These are phyloP conservation scores for Geotrichum candidum DNA, from an alignment of 1,139 yeast genomes.

Conservation along the genomic window DNA sequence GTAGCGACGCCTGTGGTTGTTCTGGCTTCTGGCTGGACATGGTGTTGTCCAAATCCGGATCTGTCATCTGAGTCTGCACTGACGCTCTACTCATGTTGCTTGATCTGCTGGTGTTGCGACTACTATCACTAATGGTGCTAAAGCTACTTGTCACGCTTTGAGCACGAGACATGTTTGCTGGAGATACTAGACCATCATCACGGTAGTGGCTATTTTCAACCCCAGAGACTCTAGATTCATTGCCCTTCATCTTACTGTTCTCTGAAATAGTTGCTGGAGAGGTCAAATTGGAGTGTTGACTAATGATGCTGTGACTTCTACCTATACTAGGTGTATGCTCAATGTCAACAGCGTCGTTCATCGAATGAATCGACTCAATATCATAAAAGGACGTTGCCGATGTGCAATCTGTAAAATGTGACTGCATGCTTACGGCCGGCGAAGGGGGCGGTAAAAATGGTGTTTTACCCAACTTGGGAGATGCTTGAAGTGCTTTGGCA, in stretches of 20 bases:
- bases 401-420: neutral
- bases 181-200: neutral
- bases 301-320: neutral
- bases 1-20: neutral
- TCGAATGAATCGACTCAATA: neutral
- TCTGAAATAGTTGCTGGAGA: neutral
- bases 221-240: neutral
- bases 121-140: neutral
- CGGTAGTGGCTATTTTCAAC: neutral
- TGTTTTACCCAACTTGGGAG: constrained; percentile 14
- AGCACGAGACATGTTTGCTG: neutral
- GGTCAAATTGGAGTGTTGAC: neutral
- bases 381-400: neutral
- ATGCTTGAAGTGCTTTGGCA: constrained; percentile 5
- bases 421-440: constrained; percentile 2
- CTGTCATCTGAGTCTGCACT: neutral
- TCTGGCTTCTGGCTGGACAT: neutral
- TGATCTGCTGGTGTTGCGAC: constrained; percentile 4
- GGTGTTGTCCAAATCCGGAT: neutral
- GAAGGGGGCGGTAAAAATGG: constrained; percentile 13
- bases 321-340: neutral
- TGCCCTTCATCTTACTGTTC: neutral
- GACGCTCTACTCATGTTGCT: constrained; percentile 2
- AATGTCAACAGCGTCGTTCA: neutral
- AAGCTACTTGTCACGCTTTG: constrained; percentile 1